Conservation (phyloP, 306 rosid species). For the Delonix regia region DNA sequence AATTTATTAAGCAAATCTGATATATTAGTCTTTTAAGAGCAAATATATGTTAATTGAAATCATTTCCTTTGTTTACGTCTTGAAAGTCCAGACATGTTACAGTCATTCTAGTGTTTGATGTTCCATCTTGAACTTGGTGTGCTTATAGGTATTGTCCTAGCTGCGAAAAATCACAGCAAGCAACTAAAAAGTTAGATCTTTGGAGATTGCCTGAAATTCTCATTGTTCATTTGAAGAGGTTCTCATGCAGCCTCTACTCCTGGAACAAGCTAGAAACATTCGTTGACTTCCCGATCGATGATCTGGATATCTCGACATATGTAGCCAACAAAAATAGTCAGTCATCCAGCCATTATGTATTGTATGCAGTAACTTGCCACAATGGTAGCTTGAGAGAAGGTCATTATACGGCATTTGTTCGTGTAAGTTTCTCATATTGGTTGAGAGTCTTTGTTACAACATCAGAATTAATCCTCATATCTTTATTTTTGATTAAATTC, state of each 20-base stretch:
- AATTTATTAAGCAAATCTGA: too few relatives aligned
- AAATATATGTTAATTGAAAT: not conserved
- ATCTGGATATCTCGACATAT: constrained; percentile 62
- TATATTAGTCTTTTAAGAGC: too few relatives aligned
- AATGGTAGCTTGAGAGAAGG: constrained; percentile 78
- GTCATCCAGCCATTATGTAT: constrained; percentile 49
- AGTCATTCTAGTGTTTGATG: constrained; percentile 21
- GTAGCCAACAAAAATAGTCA: constrained; percentile 40
- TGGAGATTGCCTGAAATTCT: constrained; percentile 91
- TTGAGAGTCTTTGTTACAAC: not conserved
- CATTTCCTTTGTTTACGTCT: not conserved
- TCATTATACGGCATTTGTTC: constrained; percentile 82
- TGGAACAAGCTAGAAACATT: constrained; percentile 74
- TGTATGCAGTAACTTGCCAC: constrained; percentile 85
- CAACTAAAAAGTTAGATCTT: constrained; percentile 77
- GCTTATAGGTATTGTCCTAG: constrained; percentile 69
- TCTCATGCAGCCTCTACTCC: constrained; percentile 50
- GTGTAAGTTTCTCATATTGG: constrained; percentile 52
- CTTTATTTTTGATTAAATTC: not conserved
- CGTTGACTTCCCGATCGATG: constrained; percentile 74
- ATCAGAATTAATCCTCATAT: not conserved
- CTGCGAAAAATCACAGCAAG: constrained; percentile 75
- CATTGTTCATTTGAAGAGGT: constrained; percentile 81
- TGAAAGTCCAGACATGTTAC: not conserved
- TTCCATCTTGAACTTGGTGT: constrained; percentile 36